Evolutionary conservation across 768 basidiomycete genomes (phyloP).

Genomic region (Hypholoma fasciculare): DNA sequence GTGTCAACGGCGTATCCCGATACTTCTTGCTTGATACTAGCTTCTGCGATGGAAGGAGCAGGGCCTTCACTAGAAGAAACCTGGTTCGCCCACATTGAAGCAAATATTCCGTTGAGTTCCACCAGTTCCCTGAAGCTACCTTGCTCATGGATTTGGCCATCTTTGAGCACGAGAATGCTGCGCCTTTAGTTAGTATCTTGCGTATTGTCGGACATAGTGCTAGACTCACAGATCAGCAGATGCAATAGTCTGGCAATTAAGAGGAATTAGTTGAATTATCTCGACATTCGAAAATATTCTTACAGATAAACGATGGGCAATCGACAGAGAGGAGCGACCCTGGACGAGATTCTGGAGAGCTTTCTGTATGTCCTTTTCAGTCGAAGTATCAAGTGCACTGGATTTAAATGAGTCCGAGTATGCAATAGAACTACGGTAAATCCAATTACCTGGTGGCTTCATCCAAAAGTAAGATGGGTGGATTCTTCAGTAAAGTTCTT

Average conservation of each 20-base stretch:
- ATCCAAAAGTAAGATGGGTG: conserved; percentile 76
- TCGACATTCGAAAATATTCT: conserved; percentile 25
- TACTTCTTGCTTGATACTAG: conserved; percentile 36
- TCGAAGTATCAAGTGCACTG: conserved; percentile 86
- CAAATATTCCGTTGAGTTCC: conserved; percentile 69
- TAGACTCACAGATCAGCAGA: conserved; percentile 56
- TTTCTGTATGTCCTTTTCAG: conserved; percentile 88
- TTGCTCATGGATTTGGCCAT: conserved; percentile 85
- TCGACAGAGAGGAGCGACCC: conserved; percentile 73
- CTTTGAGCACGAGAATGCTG: conserved; percentile 88
- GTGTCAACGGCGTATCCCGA: conserved; percentile 47
- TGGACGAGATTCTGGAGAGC: conserved; percentile 79
- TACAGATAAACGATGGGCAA: conserved; percentile 79
- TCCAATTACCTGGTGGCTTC: conserved; percentile 65
- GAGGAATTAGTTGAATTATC: conserved; percentile 14
- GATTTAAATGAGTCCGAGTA: conserved; percentile 1
- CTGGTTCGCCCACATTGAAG: conserved; percentile 89
- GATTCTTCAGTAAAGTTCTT: conserved; percentile 82
- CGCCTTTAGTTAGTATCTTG: conserved; percentile 8
- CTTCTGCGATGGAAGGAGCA: conserved; percentile 34
- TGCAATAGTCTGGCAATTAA: conserved; percentile 47
- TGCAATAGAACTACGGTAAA: background rate
- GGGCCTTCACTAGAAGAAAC: conserved; percentile 62
- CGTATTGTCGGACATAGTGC: background rate
- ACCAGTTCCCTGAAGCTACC: conserved; percentile 81